phyloP scores from a whole-genome alignment of 768 basidiomycete species.

The Lentinula sp. region DNA sequence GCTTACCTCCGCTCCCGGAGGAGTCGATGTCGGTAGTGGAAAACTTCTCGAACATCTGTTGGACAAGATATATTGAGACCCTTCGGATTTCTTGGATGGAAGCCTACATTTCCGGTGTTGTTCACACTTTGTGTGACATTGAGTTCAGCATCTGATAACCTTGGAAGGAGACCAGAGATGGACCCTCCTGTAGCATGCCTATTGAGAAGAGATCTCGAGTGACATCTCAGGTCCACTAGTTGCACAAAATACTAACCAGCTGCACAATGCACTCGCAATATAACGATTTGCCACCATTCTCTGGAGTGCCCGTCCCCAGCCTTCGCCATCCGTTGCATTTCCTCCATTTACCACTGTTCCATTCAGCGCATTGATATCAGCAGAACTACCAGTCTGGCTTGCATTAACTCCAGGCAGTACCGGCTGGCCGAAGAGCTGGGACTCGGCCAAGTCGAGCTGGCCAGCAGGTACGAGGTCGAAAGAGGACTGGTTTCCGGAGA shows the following conservation, averaged over 20 bases:
- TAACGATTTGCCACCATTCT: conserved; percentile 85
- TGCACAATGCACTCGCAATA: conserved; percentile 76
- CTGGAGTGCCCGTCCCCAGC: conserved; percentile 56
- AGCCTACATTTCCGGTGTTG: conserved; percentile 72
- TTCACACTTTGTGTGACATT: conserved; percentile 59
- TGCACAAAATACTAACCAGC: conserved; percentile 53
- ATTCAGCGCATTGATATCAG: conserved; percentile 54
- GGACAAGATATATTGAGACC: background rate
- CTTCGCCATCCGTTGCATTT: conserved; percentile 48
- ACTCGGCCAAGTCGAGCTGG: conserved; percentile 77
- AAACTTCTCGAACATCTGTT: conserved; percentile 87
- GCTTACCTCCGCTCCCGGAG: conserved; percentile 64
- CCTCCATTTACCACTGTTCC: conserved; percentile 65
- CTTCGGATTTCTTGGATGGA: background rate
- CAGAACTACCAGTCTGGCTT: conserved; percentile 43
- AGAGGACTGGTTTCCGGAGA: conserved; percentile 43
- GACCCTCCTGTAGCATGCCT: conserved; percentile 89
- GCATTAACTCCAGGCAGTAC: conserved; percentile 39
- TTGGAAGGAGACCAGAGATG: conserved; percentile 62
- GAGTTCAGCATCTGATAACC: conserved; percentile 63
- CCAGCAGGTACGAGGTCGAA: conserved; percentile 69
- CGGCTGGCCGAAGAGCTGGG: conserved; percentile 64
- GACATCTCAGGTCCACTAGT: background rate
- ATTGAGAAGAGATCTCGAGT: background rate
- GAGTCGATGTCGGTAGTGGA: conserved; percentile 73